Conservation (phyloP, 495 filamentous ascomycete species). For the Pseudomonodictys pantanalensis region DNA sequence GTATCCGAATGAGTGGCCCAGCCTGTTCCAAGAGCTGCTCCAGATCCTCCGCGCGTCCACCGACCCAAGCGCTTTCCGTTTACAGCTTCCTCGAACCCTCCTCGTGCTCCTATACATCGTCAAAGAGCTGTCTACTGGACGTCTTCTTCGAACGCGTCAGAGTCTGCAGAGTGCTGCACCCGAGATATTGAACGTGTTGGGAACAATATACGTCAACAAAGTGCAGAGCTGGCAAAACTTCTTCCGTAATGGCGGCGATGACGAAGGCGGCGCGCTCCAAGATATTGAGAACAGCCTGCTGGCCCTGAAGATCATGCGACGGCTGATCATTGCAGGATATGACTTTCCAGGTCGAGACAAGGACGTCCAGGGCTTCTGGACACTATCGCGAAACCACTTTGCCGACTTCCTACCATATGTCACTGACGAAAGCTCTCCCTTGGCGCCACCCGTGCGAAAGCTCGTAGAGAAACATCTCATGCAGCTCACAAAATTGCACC, state of each 20-base stretch:
- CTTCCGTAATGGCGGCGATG: slow-evolving; percentile 53
- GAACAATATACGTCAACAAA: slow-evolving; percentile 71
- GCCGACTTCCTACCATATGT: slow-evolving; percentile 60
- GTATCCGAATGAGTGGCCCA: slow-evolving; percentile 72
- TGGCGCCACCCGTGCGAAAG: slow-evolving; percentile 44
- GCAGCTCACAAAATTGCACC: slow-evolving; percentile 87
- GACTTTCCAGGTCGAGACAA: slow-evolving; percentile 74
- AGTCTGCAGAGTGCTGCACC: slow-evolving; percentile 73
- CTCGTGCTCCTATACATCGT: slow-evolving; percentile 77
- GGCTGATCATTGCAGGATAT: slow-evolving; percentile 77
- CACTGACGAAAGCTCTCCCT: slow-evolving; percentile 49
- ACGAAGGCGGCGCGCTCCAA: slow-evolving; percentile 57
- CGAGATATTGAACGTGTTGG: slow-evolving; percentile 73
- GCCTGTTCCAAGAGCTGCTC: slow-evolving; percentile 23
- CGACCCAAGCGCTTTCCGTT: slow-evolving; percentile 45
- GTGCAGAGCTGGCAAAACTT: slow-evolving; percentile 67
- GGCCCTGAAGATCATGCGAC: slow-evolving; percentile 73
- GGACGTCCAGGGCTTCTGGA: slow-evolving; percentile 76
- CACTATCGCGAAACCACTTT: slow-evolving; percentile 65
- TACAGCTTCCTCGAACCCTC: slow-evolving; percentile 67
- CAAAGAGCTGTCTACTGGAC: slow-evolving; percentile 82
- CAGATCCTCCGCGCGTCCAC: slow-evolving; percentile 55
- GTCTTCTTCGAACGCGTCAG: slow-evolving; percentile 64
- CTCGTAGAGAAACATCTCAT: slow-evolving; percentile 79
- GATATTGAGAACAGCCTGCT: slow-evolving; percentile 71